Evolutionary conservation across 129 eudicot genomes (phyloP).

Genomic region (Centella asiatica): DNA sequence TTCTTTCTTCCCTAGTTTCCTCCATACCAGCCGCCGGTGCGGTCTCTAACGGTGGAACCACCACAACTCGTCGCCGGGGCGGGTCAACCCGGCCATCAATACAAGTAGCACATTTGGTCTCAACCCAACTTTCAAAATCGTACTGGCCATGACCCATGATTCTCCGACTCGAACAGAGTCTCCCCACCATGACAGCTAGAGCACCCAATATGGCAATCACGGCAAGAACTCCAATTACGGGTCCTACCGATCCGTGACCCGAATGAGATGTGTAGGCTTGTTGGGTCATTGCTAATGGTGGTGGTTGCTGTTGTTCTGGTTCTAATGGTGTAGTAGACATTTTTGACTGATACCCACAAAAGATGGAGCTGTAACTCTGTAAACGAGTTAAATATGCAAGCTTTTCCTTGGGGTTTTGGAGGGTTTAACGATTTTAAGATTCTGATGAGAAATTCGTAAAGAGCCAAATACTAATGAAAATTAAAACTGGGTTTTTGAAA

Average conservation of each 20-base stretch:
- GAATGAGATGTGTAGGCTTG: conserved; percentile 38
- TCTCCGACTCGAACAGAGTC: conserved; percentile 52
- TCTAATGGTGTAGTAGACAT: conserved; percentile 34
- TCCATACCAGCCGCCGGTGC: not conserved
- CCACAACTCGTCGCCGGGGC: conserved; percentile 30
- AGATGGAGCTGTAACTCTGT: not conserved
- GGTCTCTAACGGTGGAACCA: conserved; percentile 21
- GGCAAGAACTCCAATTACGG: conserved; percentile 61
- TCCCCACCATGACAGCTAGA: conserved; percentile 58
- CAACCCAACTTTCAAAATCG: conserved; percentile 70
- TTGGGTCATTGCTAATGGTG: conserved; percentile 28
- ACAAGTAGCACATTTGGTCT: conserved; percentile 60
- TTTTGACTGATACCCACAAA: not conserved
- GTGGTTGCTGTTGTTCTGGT: conserved; percentile 24
- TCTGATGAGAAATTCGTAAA: not conserved
- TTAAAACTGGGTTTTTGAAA: no score
- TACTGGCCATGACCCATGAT: conserved; percentile 53
- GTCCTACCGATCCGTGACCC: conserved; percentile 60
- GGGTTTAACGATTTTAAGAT: not conserved
- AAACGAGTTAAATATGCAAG: not conserved
- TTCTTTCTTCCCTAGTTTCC: not conserved
- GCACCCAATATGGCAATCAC: conserved; percentile 49
- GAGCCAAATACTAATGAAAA: no score
- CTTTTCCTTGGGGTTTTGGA: conserved; percentile 3
- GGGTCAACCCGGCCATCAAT: conserved; percentile 51